These are phyloP conservation scores for Spencermartinsiella europaea DNA, from an alignment of 805 yeast genomes.

Conservation along the genomic window DNA sequence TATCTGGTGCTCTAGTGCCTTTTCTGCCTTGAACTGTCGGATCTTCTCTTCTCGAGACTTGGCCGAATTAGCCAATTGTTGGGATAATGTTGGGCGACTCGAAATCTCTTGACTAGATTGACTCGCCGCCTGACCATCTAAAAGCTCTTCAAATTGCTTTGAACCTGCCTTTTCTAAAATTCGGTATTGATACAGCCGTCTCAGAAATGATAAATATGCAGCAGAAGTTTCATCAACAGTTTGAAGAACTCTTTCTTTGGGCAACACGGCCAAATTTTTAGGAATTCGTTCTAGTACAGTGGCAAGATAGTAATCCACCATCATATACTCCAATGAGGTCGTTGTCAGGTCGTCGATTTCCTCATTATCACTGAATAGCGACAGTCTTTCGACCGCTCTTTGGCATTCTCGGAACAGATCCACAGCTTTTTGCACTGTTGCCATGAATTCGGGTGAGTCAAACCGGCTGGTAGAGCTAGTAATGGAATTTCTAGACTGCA, in stretches of 20 bases:
- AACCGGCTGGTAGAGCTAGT: not conserved
- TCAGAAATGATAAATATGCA: constrained; percentile 24
- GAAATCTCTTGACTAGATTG: not conserved
- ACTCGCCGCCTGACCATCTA: not conserved
- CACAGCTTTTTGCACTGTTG: constrained; percentile 32
- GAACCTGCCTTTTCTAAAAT: constrained; percentile 15
- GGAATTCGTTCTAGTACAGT: constrained; percentile 26
- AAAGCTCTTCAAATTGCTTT: constrained; percentile 11
- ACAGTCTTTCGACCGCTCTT: constrained; percentile 40
- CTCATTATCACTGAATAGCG: constrained; percentile 71
- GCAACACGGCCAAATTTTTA: constrained; percentile 10
- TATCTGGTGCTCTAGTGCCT: constrained; percentile 45
- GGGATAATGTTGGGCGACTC: not conserved
- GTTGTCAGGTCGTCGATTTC: constrained; percentile 63
- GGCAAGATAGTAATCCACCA: constrained; percentile 58
- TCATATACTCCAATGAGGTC: constrained; percentile 52
- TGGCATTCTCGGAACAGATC: constrained; percentile 43
- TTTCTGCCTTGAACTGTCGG: constrained; percentile 57
- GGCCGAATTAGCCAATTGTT: constrained; percentile 27
- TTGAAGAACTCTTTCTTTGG: constrained; percentile 13
- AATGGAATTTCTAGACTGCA: constrained; percentile 1
- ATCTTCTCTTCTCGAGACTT: constrained; percentile 66
- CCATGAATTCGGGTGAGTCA: constrained; percentile 14
- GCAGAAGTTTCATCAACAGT: constrained; percentile 18
- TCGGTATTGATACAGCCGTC: constrained; percentile 20